Conservation (phyloP, 2,329 filamentous ascomycete genomes). For the Paecilomyces variotii region DNA sequence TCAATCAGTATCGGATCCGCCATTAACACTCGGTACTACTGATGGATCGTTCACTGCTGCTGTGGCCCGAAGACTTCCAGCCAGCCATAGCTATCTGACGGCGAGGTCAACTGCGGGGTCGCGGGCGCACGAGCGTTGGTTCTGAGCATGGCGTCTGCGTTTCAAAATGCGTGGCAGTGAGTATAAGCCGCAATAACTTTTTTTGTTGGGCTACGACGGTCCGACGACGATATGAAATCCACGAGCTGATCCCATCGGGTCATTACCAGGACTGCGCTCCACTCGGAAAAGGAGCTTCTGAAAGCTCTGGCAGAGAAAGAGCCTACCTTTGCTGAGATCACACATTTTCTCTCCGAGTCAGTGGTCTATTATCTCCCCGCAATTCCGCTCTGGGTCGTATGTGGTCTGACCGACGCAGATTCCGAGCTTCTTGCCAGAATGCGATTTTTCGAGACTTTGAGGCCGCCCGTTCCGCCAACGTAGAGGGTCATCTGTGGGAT, state of each 20-base stretch:
- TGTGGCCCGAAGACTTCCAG: slow-evolving; percentile 41
- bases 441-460: slow-evolving; percentile 60
- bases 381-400: background rate
- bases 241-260: background rate
- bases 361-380: slow-evolving; percentile 5
- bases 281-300: slow-evolving; percentile 43
- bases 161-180: slow-evolving; percentile 47
- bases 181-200: slow-evolving; percentile 13
- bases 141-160: slow-evolving; percentile 37
- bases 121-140: slow-evolving; percentile 15
- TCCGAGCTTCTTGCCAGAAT: slow-evolving; percentile 63
- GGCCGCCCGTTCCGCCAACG: slow-evolving; percentile 45
- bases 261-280: slow-evolving; percentile 25
- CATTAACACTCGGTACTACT: slow-evolving; percentile 15
- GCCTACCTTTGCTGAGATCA: slow-evolving; percentile 43
- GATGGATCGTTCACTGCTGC: slow-evolving; percentile 49
- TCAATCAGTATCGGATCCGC: background rate
- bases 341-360: slow-evolving; percentile 35
- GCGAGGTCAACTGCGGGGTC: slow-evolving; percentile 46
- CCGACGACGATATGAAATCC: background rate
- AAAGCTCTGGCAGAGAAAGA: slow-evolving; percentile 43
- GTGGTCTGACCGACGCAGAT: slow-evolving; percentile 38
- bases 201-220: slow-evolving; percentile 8
- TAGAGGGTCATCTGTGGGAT: slow-evolving; percentile 69
- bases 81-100: slow-evolving; percentile 53